Evolutionary conservation across 176 grass and related monocot species (phyloP).

Genomic region (Eleusine indica): DNA sequence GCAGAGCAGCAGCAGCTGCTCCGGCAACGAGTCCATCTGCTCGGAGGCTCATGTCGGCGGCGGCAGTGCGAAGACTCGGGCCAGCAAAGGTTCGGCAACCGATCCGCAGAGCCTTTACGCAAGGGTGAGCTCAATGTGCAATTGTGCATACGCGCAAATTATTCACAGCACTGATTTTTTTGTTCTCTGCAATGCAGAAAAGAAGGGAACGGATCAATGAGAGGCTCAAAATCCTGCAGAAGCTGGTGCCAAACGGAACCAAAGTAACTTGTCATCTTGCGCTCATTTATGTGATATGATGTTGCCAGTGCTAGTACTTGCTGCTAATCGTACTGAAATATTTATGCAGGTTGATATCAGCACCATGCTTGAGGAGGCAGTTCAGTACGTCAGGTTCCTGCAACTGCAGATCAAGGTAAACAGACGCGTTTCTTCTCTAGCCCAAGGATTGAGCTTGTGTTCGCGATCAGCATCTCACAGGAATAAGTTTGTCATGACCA

Average conservation of each 20-base stretch:
- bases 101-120: constrained; percentile 76
- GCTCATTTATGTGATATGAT: neutral
- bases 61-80: constrained; percentile 44
- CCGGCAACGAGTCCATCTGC: constrained; percentile 47
- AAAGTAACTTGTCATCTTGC: constrained; percentile 46
- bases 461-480: constrained; percentile 6
- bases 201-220: constrained; percentile 80
- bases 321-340: constrained; percentile 17
- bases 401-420: constrained; percentile 87
- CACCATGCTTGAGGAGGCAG: constrained; percentile 85
- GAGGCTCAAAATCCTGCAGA: constrained; percentile 66
- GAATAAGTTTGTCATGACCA: constrained; percentile 37
- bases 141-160: neutral
- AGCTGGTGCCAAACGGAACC: constrained; percentile 75
- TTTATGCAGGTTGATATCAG: constrained; percentile 75
- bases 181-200: constrained; percentile 53
- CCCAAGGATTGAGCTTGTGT: neutral
- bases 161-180: constrained; percentile 7
- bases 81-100: constrained; percentile 50
- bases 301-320: neutral
- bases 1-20: constrained; percentile 46
- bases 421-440: neutral
- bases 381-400: constrained; percentile 80
- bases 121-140: constrained; percentile 46
- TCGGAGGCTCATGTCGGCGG: constrained; percentile 34